Base-by-base conservation (phyloP, 768 basidiomycete genomes). In the Clathrus columnatus region DNA sequence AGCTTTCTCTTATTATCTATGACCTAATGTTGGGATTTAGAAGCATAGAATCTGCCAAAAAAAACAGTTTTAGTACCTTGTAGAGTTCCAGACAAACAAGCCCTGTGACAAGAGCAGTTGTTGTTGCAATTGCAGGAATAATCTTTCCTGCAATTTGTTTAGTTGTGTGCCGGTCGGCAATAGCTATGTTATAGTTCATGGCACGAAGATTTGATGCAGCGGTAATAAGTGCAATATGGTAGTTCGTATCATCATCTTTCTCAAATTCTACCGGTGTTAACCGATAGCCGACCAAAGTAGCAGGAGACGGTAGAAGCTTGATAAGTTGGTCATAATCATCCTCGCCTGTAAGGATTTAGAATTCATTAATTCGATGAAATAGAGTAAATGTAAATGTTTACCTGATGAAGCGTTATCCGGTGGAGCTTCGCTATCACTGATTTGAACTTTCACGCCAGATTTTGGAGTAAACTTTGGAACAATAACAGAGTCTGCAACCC, bases 121-220 rank as follows among this genome's bases (percentile, higher is more conserved):
- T 97, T 5, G 95, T 98, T n/a, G 94, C 95, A 65, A 98, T 97
- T 20, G 96, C 96, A 56, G 96, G 96, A 60, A 99, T 98, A 66
- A 98, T 98, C 77, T 98, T 98, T 48, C 96, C 95, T 14, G 94
- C 94, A 64, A 97, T 95, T 69, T 93, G 89, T 75, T 98, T 98
- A 42, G 96, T 98, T 50, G 84, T 79, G 72, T 98, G 94, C 51
- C 84, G 80, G 70, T 94, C 91, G 14, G 94, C 91, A 18, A 78
- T 72, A 48, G 79, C 77, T 64, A 99, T 98, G 57, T 74, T 85
- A 72, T 99, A 99, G 72, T 98, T 98, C 73, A 83, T 79, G 5
- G 96, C 96, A 30, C 96, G 89, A 52, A 97, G 77, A 74, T 99
- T 98, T 49, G 92, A 96, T 6, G 95, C 90, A 7, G 96, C 89